phyloP scores from a whole-genome alignment of 768 basidiomycete genomes.

The Goffeauzyma gilvescens region DNA sequence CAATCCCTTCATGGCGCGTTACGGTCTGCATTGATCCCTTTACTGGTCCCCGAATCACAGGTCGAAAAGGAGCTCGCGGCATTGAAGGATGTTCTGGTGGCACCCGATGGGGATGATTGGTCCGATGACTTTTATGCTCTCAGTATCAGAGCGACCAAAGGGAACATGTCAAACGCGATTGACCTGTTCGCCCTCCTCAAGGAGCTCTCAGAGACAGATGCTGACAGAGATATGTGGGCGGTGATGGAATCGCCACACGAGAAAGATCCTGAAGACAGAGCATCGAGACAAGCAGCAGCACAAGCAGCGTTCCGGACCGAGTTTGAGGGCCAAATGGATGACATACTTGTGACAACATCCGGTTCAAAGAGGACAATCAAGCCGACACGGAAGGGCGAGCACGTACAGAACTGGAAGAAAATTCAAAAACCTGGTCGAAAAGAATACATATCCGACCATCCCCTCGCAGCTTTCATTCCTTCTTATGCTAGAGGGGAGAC shows the following conservation, averaged over 20 bases:
- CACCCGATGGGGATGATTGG: conserved; percentile 5
- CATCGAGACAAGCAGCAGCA: too few species aligned
- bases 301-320: not conserved
- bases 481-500: conserved; percentile 10
- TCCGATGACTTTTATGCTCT: conserved; percentile 17
- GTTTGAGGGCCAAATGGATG: not conserved
- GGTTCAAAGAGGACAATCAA: not conserved
- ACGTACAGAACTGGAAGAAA: conserved; percentile 25
- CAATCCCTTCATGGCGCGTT: conserved; percentile 20
- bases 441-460: conserved; percentile 5
- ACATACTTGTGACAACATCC: not conserved
- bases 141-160: conserved; percentile 17
- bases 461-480: conserved; percentile 17
- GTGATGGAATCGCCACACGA: not conserved
- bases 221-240: not conserved
- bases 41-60: not conserved
- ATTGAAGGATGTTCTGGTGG: conserved; percentile 22
- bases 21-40: conserved; percentile 13
- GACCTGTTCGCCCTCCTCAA: conserved; percentile 23
- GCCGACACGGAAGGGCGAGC: conserved; percentile 7
- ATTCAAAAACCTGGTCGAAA: conserved; percentile 9
- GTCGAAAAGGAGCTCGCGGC: conserved; percentile 9
- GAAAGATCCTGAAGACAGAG: not conserved
- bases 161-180: conserved; percentile 21
- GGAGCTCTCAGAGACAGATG: conserved; percentile 9